Base-by-base conservation (phyloP, 148 eudicot genomes). In the Heliamphora exappendiculata region DNA sequence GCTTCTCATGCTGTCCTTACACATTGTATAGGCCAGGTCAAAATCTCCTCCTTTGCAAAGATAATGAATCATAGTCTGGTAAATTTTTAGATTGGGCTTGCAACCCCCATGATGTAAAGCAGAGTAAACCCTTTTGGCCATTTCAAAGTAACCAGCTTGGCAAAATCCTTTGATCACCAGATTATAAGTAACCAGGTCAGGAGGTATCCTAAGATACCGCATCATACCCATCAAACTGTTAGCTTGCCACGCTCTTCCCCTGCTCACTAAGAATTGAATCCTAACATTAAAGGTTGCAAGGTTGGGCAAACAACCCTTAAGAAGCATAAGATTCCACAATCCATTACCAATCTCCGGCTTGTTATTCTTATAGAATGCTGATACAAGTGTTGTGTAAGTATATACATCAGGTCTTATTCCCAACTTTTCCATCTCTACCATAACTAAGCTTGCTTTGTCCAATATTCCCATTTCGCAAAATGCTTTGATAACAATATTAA, bases 51-150 rank as follows among this genome's bases (percentile, higher is more conserved):
- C 89, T 77, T 75, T 78, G 73, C 93, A 88, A 31, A 94, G 81
- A 80, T 91, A 89, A 84, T 94, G 98, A 24, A 91, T 88, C 97
- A 94, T 87, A 20, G 98, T 94, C 80, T 91, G 94, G 78, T 88
- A 91, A 69, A 94, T 87, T 76, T 84, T 85, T 41, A 81, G 59
- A 79, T 94, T 90, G 29, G 97, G 86, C 82, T 85, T 82, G 70
- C 63, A 82, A 39, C 97, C 95, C 36, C 87, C 74, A 45, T 82
- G 74, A 45, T 82, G 86, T 47, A 94, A 79, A 67, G 89, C 85
- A 50, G 90, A 89, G 78, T 82, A 93, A 24, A 91, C 91, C 80
- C 89, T 80, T 79, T 80, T 82, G 9, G 93, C 97, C 98, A 91
- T 94, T 11, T 91, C 88, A 73, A 81, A 53, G 79, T 50, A 85